Base-by-base conservation (phyloP, 202 grass and related monocot species). In the Panicum hallii region DNA sequence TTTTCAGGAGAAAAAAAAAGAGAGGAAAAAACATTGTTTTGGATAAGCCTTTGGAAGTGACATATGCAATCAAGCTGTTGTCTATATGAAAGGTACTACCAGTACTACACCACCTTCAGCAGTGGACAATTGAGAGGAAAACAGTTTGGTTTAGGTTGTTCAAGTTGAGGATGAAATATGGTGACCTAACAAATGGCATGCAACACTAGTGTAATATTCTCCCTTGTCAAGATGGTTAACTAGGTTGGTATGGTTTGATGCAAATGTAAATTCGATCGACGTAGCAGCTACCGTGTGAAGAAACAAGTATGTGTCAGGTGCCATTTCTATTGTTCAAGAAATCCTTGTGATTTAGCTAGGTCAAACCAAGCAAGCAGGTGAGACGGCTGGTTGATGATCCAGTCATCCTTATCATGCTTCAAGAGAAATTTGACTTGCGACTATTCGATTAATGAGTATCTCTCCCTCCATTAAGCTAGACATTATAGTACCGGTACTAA, bases 31-130 rank as follows among this genome's bases (percentile, higher is more conserved):
- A 9, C 3, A 7, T 16, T 72, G 63, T 9, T 76, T 41, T 87
- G 79, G 88, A 75, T 79, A 83, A 74, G n/a, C 53, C 43, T 61
- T 50, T 55, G 73, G 48, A 36, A 82, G 30, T 9, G 73, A 64
- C 64, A 76, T 50, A 63, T 85, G 32, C 68, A 60, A 52, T 80
- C 67, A 90, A 79, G 42, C 58, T 79, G 83, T 15, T 52, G 42
- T 60, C 4, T 13, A 2, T 12, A 77, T 41, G 77, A 70, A 70
- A 77, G 26, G 71, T 63, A 40, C 62, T 67, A 3, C 52, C 30
- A 5, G 9, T 50, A 40, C 9, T 28, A 3, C 26, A 8, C 22
- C 75, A 3, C 54, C 32, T 53, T 72, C 75, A 64, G 48, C 69
- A 67, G 20, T 66, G 47, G 16, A 11, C 8, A 80, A 54, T 1